phyloP scores from a whole-genome alignment of 1,139 yeast genomes.

The Blastobotrys apis region DNA sequence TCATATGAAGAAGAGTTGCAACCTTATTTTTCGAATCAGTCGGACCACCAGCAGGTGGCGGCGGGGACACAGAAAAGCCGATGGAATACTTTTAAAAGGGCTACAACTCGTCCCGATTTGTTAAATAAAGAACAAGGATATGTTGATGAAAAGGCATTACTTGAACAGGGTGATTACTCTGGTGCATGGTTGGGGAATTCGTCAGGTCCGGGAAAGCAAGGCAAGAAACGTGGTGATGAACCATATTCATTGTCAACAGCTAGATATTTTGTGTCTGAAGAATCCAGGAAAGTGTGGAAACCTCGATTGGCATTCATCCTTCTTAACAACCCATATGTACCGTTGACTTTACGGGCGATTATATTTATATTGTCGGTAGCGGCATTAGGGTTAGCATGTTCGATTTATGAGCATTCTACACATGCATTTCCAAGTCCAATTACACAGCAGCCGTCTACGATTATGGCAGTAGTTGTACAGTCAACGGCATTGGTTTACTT shows the following conservation, averaged over 20 bases:
- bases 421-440: conserved; percentile 43
- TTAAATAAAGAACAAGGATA: conserved; percentile 14
- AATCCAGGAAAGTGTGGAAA: conserved; percentile 49
- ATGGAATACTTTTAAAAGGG: conserved; percentile 21
- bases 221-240: conserved; percentile 12
- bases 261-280: conserved; percentile 29
- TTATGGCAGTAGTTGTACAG: conserved; percentile 87
- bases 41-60: not conserved
- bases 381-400: conserved; percentile 31
- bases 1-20: not conserved
- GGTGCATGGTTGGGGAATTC: conserved; percentile 22
- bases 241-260: conserved; percentile 23
- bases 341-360: conserved; percentile 66
- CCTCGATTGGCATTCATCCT: conserved; percentile 59
- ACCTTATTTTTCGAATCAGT: conserved; percentile 4
- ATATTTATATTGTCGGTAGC: conserved; percentile 45
- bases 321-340: conserved; percentile 74
- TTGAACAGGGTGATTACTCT: conserved; percentile 22
- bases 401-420: conserved; percentile 27
- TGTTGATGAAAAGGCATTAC: conserved; percentile 23
- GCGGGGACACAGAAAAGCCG: conserved; percentile 14
- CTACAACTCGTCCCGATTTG: conserved; percentile 21
- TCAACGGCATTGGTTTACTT: conserved; percentile 73
- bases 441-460: conserved; percentile 80
- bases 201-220: conserved; percentile 1